phyloP scores from a whole-genome alignment of 2,329 filamentous ascomycete genomes.

The Xylaria polymorpha region DNA sequence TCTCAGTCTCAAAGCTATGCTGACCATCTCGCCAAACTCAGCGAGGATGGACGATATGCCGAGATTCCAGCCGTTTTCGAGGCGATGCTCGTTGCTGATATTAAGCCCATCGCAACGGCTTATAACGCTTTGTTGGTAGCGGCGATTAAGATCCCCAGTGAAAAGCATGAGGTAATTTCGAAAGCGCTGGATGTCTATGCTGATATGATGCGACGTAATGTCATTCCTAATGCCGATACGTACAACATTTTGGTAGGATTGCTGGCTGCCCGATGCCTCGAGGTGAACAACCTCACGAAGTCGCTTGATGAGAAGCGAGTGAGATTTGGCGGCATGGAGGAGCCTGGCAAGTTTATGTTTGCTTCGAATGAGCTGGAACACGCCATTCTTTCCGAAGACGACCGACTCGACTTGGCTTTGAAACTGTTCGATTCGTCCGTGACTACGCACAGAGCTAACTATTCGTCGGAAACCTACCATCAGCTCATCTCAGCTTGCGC shows the following conservation, averaged over 20 bases:
- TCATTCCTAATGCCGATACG: conserved; percentile 83
- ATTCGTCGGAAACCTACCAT: conserved; percentile 86
- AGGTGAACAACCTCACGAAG: conserved; percentile 79
- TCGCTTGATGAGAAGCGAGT: conserved; percentile 82
- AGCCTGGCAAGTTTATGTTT: conserved; percentile 77
- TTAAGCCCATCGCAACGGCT: conserved; percentile 83
- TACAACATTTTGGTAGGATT: conserved; percentile 89
- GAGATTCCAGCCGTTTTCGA: conserved; percentile 94
- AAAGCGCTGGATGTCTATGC: conserved; percentile 96
- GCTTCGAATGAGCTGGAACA: conserved; percentile 88
- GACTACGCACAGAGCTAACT: conserved; percentile 69
- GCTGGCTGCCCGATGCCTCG: conserved; percentile 81
- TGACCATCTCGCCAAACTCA: conserved; percentile 80
- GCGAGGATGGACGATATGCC: conserved; percentile 77
- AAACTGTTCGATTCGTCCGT: conserved; percentile 85
- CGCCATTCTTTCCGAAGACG: conserved; percentile 86
- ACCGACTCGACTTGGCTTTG: conserved; percentile 85
- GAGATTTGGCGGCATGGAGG: conserved; percentile 79
- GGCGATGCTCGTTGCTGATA: conserved; percentile 83
- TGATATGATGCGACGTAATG: conserved; percentile 90
- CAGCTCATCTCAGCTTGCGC: conserved; percentile 89
- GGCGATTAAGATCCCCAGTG: conserved; percentile 82
- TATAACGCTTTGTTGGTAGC: conserved; percentile 92
- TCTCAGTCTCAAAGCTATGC: conserved; percentile 78
- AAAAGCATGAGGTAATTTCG: conserved; percentile 85